phyloP scores from a whole-genome alignment of 257 asterid genomes.

The Solanum rostratum region DNA sequence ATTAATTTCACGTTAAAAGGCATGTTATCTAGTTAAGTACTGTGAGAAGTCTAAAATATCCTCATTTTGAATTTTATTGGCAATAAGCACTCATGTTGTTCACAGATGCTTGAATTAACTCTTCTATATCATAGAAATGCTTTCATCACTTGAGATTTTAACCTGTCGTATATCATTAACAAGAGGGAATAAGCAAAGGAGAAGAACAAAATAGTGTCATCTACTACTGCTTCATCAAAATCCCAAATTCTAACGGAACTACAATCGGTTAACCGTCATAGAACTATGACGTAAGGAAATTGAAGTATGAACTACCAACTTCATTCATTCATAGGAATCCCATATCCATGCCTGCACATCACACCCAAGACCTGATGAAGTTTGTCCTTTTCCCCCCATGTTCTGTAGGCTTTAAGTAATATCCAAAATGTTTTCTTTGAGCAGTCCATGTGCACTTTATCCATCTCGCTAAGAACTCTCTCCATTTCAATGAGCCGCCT shows the following conservation, averaged over 20 bases:
- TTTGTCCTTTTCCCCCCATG: constrained; percentile 39
- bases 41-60: neutral
- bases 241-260: neutral
- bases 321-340: constrained; percentile 14
- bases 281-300: neutral
- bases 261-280: neutral
- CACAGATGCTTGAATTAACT: neutral
- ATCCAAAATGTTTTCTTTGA: constrained; percentile 60
- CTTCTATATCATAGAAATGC: neutral
- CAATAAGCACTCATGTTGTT: neutral
- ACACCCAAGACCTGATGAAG: constrained; percentile 51
- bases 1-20: neutral
- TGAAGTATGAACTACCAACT: constrained; percentile 1
- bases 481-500: constrained; percentile 84
- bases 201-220: neutral
- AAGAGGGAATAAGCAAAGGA: neutral
- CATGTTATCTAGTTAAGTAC: neutral
- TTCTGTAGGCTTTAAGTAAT: constrained; percentile 36
- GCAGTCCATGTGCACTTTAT: constrained; percentile 28
- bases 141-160: neutral
- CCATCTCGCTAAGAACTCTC: constrained; percentile 66
- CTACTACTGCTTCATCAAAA: neutral
- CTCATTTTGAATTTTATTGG: neutral
- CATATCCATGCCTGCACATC: constrained; percentile 63
- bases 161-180: neutral